These are phyloP conservation scores for Sporisorium exsertum DNA, from an alignment of 1,284 basidiomycete genomes.

Conservation along the genomic window DNA sequence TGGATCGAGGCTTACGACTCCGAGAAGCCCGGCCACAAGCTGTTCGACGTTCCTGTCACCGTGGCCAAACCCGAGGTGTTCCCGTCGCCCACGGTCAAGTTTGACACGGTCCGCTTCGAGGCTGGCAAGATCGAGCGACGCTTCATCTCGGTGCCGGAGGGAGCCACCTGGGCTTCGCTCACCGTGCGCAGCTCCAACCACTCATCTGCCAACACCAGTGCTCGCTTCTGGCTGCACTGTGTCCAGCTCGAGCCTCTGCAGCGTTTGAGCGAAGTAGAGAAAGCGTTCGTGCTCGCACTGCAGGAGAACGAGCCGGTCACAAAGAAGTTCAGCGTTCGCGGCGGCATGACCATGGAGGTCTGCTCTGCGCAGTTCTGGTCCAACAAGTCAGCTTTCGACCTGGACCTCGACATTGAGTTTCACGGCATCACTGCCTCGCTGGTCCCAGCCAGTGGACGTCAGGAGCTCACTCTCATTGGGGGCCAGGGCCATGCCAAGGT, in stretches of 20 bases:
- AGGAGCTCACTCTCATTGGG: conserved; percentile 63
- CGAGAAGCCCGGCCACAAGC: conserved; percentile 54
- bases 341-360: conserved; percentile 68
- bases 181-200: conserved; percentile 64
- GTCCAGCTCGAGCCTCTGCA: conserved; percentile 67
- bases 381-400: conserved; percentile 62
- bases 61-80: conserved; percentile 67
- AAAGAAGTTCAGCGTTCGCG: conserved; percentile 65
- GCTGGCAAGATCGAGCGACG: conserved; percentile 64
- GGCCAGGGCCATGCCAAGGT: conserved; percentile 66
- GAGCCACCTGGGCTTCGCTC: conserved; percentile 69
- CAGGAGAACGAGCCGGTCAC: conserved; percentile 67
- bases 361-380: conserved; percentile 69
- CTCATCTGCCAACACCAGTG: conserved; percentile 57
- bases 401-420: conserved; percentile 68
- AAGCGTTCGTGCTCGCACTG: conserved; percentile 63
- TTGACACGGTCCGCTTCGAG: conserved; percentile 50
- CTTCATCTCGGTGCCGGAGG: conserved; percentile 68
- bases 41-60: conserved; percentile 69
- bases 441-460: conserved; percentile 53
- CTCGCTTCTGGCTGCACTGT: conserved; percentile 68
- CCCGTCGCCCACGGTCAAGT: conserved; percentile 53
- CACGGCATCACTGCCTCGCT: conserved; percentile 64
- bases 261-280: conserved; percentile 64
- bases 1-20: conserved; percentile 66